Evolutionary conservation across 2,329 filamentous ascomycete genomes (phyloP).

Genomic region (Chalara sp.): DNA sequence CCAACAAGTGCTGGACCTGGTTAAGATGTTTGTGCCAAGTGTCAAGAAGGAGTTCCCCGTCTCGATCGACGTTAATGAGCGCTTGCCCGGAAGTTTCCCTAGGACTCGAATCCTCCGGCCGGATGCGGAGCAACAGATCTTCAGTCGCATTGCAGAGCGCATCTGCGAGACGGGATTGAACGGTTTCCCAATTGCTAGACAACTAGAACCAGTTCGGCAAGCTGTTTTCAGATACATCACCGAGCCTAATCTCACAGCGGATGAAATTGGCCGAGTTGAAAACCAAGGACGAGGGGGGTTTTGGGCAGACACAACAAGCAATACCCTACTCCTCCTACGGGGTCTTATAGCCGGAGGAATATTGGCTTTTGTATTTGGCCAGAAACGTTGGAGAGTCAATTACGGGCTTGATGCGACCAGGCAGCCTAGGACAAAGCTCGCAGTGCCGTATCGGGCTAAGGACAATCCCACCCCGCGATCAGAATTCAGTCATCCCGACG

Average conservation of each 20-base stretch:
- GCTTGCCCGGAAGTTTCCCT: conserved; percentile 35
- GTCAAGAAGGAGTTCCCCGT: conserved; percentile 27
- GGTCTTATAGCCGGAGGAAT: conserved; percentile 51
- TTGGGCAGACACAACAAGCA: neutral
- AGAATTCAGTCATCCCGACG: conserved; percentile 58
- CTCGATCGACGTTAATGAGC: conserved; percentile 36
- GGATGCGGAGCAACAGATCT: conserved; percentile 28
- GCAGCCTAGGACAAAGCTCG: conserved; percentile 38
- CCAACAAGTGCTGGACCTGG: conserved; percentile 39
- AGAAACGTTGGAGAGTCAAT: conserved; percentile 59
- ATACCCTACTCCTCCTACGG: conserved; percentile 40
- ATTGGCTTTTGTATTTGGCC: conserved; percentile 42
- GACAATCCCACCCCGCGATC: conserved; percentile 46
- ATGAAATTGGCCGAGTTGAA: conserved; percentile 6
- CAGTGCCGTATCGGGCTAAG: conserved; percentile 55
- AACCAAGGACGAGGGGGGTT: conserved; percentile 3
- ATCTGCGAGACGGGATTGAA: conserved; percentile 38
- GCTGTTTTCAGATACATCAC: too few relatives aligned
- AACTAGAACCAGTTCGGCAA: neutral
- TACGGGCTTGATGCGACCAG: conserved; percentile 57
- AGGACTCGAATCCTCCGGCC: conserved; percentile 39
- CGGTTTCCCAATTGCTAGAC: conserved; percentile 32
- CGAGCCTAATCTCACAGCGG: conserved; percentile 1
- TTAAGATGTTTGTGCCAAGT: conserved; percentile 27
- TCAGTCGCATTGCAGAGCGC: conserved; percentile 28